Conservation (phyloP, 345 rosid genomes). For the Trapa bicornis region DNA sequence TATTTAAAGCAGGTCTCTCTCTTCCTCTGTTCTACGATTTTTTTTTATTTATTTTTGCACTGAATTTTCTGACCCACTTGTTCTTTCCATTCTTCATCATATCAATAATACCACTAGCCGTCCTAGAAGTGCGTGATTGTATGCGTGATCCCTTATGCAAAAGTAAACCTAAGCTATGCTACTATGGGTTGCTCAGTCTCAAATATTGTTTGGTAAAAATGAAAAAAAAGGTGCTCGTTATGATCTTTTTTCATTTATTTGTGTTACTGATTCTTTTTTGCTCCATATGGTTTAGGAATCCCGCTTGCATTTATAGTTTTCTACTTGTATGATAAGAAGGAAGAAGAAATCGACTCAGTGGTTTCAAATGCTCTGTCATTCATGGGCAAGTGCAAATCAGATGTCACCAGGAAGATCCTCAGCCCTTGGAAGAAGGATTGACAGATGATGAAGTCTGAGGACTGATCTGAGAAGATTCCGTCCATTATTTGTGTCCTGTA, state of each 20-base stretch:
- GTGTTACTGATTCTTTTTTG: background rate
- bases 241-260: background rate
- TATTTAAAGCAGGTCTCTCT: constrained; percentile 52
- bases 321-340: constrained; percentile 48
- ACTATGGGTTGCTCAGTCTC: background rate
- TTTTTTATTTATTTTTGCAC: too few relatives aligned
- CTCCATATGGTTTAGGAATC: constrained; percentile 33
- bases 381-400: constrained; percentile 32
- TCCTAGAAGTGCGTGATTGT: too few relatives aligned
- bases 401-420: constrained; percentile 6
- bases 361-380: constrained; percentile 29
- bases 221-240: background rate
- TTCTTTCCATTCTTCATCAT: too few relatives aligned
- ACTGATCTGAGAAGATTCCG: background rate
- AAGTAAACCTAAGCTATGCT: background rate
- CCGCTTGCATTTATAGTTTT: constrained; percentile 50
- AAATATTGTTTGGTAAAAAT: background rate
- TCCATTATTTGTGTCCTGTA: background rate
- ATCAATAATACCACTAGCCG: too few relatives aligned
- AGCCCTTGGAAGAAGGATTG: constrained; percentile 37
- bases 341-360: constrained; percentile 50
- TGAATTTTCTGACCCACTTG: too few relatives aligned
- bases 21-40: constrained; percentile 13
- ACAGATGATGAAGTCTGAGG: background rate
- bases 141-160: too few relatives aligned